Evolutionary conservation across 495 filamentous ascomycete species (phyloP).

Genomic region (Lasiosphaeria hispida): DNA sequence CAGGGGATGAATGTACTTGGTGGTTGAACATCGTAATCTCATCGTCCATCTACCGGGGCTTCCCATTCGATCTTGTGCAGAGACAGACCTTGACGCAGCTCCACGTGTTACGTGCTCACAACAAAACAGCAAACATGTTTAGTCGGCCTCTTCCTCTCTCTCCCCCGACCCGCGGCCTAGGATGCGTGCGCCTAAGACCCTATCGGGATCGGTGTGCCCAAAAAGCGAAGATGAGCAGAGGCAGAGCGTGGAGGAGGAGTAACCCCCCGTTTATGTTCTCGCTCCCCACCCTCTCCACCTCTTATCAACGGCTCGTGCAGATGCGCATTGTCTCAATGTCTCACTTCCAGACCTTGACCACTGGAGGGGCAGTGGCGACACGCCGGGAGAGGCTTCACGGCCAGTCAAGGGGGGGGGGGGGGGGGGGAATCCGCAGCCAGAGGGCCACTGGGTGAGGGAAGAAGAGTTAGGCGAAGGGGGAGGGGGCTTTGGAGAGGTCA

Average conservation of each 20-base stretch:
- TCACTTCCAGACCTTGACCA: constrained; percentile 16
- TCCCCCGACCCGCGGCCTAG: background rate
- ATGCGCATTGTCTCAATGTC: constrained; percentile 15
- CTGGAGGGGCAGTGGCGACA: constrained; percentile 16
- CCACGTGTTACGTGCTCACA: constrained; percentile 9
- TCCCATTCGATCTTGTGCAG: background rate
- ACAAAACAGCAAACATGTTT: constrained; percentile 2
- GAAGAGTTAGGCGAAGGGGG: background rate
- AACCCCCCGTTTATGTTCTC: background rate
- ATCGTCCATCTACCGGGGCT: background rate
- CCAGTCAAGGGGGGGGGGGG: constrained; percentile 1
- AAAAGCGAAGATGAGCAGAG: background rate
- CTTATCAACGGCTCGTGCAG: constrained; percentile 12
- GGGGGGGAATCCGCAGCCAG: background rate
- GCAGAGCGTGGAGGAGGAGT: background rate
- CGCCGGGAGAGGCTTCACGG: background rate
- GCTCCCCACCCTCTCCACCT: background rate
- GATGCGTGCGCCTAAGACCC: no score
- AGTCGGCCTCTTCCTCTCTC: background rate
- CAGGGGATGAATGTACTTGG: no score
- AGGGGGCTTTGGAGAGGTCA: background rate
- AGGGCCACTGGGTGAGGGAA: constrained; percentile 1
- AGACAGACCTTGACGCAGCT: constrained; percentile 8
- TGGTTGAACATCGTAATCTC: background rate
- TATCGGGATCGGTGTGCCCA: background rate